Conservation (phyloP, 192 early-diverging fungal species). For the Pecoramyces ruminantium region DNA sequence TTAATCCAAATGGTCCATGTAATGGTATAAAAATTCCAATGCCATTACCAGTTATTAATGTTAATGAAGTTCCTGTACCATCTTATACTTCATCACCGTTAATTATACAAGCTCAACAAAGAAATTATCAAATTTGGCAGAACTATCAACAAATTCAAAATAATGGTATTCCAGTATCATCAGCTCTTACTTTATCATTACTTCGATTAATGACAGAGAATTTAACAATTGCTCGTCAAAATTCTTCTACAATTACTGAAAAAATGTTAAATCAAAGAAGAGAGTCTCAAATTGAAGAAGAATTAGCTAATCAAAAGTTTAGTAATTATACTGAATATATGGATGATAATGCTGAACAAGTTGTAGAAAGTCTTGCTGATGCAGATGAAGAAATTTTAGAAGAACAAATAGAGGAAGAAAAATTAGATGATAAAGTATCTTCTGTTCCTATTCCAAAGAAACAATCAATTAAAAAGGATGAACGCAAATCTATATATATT, state of each 20-base stretch:
- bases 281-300: not conserved
- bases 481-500: not conserved
- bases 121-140: not conserved
- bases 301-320: not conserved
- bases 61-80: not conserved
- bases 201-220: not conserved
- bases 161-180: not conserved
- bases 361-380: not conserved
- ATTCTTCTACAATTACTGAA: not conserved
- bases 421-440: no score
- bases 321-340: not conserved
- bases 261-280: not conserved
- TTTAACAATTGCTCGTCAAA: not conserved
- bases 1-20: not conserved
- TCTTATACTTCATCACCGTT: not conserved
- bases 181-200: not conserved
- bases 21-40: not conserved
- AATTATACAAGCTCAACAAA: not conserved
- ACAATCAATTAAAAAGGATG: not conserved
- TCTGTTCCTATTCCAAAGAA: not conserved
- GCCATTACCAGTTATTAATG: not conserved
- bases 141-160: not conserved
- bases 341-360: not conserved
- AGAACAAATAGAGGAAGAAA: not conserved
- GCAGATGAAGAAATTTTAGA: no score